These are phyloP conservation scores for Penicillium maclennaniae DNA, from an alignment of 495 filamentous ascomycete genomes.

Conservation along the genomic window DNA sequence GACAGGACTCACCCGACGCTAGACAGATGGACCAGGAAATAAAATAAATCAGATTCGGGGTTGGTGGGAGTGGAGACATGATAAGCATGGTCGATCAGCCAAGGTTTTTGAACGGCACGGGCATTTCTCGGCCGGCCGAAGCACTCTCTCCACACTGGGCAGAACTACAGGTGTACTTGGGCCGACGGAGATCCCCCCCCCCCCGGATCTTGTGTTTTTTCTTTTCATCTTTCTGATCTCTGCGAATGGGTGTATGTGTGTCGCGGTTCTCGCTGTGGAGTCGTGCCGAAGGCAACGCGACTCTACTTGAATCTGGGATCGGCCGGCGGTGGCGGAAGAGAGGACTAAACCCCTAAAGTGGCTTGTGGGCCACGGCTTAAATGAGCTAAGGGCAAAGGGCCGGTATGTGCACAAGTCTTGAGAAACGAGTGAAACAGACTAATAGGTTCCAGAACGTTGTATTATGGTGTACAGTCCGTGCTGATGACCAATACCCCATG, in stretches of 20 bases:
- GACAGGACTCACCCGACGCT: neutral
- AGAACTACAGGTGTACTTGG: neutral
- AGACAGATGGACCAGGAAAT: neutral
- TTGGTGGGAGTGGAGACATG: neutral
- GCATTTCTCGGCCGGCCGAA: conserved; percentile 7
- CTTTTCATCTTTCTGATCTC: too few species aligned
- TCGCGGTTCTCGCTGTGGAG: too few species aligned
- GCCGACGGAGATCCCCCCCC: neutral
- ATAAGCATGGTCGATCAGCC: neutral
- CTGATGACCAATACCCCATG: neutral
- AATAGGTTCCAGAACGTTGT: neutral
- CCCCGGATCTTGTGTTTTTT: too few species aligned
- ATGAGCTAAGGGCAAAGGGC: neutral
- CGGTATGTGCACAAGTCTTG: neutral
- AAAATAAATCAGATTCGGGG: neutral
- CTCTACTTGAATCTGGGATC: too few species aligned
- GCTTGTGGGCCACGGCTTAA: neutral
- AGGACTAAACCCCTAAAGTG: too few species aligned
- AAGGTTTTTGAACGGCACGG: neutral
- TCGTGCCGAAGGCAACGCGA: too few species aligned
- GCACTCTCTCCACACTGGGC: neutral
- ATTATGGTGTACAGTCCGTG: neutral
- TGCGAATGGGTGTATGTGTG: too few species aligned
- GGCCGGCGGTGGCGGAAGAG: too few species aligned
- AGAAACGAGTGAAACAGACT: neutral